Percentiles rank a stretch among this genome's conserved stretches.
Conservation (phyloP, 768 basidiomycete species). For the Pulveroboletus ravenelii region DNA sequence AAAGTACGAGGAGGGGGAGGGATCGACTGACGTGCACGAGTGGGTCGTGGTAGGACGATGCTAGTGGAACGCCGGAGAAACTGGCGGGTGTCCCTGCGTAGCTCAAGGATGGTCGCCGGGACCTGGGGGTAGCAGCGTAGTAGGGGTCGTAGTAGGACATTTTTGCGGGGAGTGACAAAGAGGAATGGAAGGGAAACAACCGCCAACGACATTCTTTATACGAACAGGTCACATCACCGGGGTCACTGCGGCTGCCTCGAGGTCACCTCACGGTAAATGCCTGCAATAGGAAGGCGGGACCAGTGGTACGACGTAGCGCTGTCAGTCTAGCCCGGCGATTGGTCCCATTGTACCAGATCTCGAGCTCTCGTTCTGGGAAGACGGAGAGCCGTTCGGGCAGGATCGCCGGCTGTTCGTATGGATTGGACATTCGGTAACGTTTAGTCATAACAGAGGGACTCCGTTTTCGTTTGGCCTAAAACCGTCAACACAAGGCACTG, state of each 20-base stretch:
- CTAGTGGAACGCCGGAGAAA: slow-evolving; percentile 27
- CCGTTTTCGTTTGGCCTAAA: not conserved
- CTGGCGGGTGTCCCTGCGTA: slow-evolving; percentile 26
- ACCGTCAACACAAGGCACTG: slow-evolving; percentile 6
- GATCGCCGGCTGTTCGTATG: not conserved
- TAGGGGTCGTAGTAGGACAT: slow-evolving; percentile 46
- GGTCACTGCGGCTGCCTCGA: slow-evolving; percentile 27
- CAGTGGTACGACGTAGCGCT: slow-evolving; percentile 9
- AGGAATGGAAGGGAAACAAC: slow-evolving; percentile 1
- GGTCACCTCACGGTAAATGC: slow-evolving; percentile 23
- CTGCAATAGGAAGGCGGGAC: slow-evolving; percentile 13
- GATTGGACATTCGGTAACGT: not conserved
- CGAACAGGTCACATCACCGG: slow-evolving; percentile 8
- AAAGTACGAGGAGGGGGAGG: not conserved
- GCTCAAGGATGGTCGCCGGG: slow-evolving; percentile 31
- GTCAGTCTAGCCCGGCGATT: slow-evolving; percentile 5
- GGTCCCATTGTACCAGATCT: too few species aligned
- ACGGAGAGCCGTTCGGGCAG: slow-evolving; percentile 22
- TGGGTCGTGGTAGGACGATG: slow-evolving; percentile 39
- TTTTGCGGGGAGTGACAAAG: slow-evolving; percentile 12
- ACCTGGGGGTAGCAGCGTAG: slow-evolving; percentile 28
- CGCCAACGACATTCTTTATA: slow-evolving; percentile 22
- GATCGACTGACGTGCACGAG: slow-evolving; percentile 36
- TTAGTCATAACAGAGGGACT: not conserved
- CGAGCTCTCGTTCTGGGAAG: slow-evolving; percentile 2